These are phyloP conservation scores for Fusarium sambucinum DNA, from an alignment of 2,329 filamentous ascomycete genomes.

Conservation along the genomic window DNA sequence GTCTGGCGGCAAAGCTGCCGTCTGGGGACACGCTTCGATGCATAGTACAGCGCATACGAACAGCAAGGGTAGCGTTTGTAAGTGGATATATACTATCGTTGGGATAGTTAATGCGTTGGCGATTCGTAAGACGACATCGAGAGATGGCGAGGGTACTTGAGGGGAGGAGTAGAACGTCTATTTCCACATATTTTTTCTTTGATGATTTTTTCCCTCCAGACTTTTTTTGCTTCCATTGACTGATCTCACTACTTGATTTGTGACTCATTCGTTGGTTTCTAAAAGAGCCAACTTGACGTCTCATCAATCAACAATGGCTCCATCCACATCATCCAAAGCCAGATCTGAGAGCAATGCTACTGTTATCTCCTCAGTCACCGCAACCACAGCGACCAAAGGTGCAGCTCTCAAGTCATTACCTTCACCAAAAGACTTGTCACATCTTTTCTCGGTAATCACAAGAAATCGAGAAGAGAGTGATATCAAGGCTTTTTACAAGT, in stretches of 20 bases:
- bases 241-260: neutral
- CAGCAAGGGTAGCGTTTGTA: slow-evolving; percentile 16
- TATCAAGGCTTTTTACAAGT: slow-evolving; percentile 89
- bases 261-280: slow-evolving; percentile 1
- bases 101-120: slow-evolving; percentile 10
- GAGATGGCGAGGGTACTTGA: slow-evolving; percentile 25
- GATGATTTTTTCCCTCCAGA: slow-evolving; percentile 11
- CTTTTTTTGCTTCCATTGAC: neutral
- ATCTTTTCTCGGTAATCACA: slow-evolving; percentile 80
- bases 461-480: slow-evolving; percentile 72
- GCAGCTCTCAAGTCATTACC: slow-evolving; percentile 32
- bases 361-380: slow-evolving; percentile 9
- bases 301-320: slow-evolving; percentile 36
- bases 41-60: slow-evolving; percentile 7
- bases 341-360: slow-evolving; percentile 16
- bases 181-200: slow-evolving; percentile 13
- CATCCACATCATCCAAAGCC: slow-evolving; percentile 24
- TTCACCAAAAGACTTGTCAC: slow-evolving; percentile 78
- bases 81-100: slow-evolving; percentile 17
- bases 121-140: slow-evolving; percentile 15
- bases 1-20: slow-evolving; percentile 34
- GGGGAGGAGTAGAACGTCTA: slow-evolving; percentile 11
- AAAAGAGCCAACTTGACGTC: neutral
- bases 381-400: slow-evolving; percentile 13
- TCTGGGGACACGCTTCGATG: slow-evolving; percentile 32